Percentiles rank a stretch among this genome's conserved stretches.
Conservation (phyloP, 371 early-diverging fungal genomes). For the Coemansia sp. region DNA sequence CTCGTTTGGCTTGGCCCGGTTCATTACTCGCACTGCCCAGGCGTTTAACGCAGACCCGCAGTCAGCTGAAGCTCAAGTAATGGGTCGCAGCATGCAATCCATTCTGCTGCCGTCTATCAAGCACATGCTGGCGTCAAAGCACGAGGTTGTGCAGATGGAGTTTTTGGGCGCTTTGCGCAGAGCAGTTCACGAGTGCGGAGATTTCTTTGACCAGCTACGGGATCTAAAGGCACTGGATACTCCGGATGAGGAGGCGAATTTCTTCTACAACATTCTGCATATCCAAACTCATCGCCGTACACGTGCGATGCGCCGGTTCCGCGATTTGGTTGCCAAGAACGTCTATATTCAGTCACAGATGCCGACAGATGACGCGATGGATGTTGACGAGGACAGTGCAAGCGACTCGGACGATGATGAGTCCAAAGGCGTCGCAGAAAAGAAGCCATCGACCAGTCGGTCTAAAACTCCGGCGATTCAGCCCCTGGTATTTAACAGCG, state of each 20-base stretch:
- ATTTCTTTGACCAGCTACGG: conserved; percentile 37
- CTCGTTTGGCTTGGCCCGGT: conserved; percentile 66
- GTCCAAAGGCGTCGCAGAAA: not conserved
- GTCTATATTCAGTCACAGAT: not conserved
- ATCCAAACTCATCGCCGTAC: conserved; percentile 89
- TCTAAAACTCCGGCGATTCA: not conserved
- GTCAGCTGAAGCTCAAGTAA: conserved; percentile 7
- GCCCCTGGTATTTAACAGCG: conserved; percentile 25
- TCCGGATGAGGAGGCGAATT: conserved; percentile 78
- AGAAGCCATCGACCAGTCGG: not conserved
- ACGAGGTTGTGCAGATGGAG: conserved; percentile 40
- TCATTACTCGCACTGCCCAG: conserved; percentile 58
- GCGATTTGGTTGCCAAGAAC: conserved; percentile 13
- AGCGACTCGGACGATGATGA: not conserved
- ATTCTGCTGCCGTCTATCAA: conserved; percentile 41
- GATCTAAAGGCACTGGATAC: conserved; percentile 44
- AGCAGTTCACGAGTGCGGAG: conserved; percentile 36
- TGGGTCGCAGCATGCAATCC: conserved; percentile 14
- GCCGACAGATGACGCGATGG: conserved; percentile 10
- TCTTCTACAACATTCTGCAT: conserved; percentile 89
- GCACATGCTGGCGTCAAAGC: conserved; percentile 30
- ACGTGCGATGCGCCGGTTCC: conserved; percentile 77
- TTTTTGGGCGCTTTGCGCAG: conserved; percentile 40
- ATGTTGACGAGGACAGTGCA: conserved; percentile 14
- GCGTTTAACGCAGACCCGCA: conserved; percentile 16